phyloP scores from a whole-genome alignment of 257 asterid genomes.

The Solanum neorickii region DNA sequence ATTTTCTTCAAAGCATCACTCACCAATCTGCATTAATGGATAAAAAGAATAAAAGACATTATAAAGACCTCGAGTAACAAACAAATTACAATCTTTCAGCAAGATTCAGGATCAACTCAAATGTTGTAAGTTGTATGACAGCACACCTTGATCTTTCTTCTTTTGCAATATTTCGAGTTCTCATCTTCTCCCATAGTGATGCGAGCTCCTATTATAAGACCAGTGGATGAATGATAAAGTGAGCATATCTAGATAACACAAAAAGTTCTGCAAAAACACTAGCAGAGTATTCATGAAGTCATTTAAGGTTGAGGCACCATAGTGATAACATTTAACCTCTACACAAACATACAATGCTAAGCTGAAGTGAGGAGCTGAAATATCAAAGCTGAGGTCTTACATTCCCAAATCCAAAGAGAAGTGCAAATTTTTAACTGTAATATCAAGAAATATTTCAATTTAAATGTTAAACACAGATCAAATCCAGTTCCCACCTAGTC shows the following conservation, averaged over 20 bases:
- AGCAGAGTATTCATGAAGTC: background rate
- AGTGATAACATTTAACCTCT: background rate
- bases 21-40: conserved; percentile 36
- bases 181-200: conserved; percentile 86
- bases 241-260: background rate
- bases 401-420: background rate
- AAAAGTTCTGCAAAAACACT: background rate
- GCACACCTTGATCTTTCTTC: conserved; percentile 69
- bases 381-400: background rate
- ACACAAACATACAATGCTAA: background rate
- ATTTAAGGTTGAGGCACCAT: background rate
- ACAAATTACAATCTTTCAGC: background rate
- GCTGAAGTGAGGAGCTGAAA: background rate
- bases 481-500: background rate
- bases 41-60: background rate
- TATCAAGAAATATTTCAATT: background rate
- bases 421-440: background rate
- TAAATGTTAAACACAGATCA: background rate
- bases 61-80: background rate
- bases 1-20: conserved; percentile 75
- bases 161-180: conserved; percentile 59
- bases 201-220: conserved; percentile 57
- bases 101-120: background rate
- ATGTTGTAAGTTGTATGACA: background rate
- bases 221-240: background rate